A percentile compares a stretch with the other conserved stretches of the same genome.
phyloP scores from a whole-genome alignment of 495 filamentous ascomycete species.

The Platismatia glauca region DNA sequence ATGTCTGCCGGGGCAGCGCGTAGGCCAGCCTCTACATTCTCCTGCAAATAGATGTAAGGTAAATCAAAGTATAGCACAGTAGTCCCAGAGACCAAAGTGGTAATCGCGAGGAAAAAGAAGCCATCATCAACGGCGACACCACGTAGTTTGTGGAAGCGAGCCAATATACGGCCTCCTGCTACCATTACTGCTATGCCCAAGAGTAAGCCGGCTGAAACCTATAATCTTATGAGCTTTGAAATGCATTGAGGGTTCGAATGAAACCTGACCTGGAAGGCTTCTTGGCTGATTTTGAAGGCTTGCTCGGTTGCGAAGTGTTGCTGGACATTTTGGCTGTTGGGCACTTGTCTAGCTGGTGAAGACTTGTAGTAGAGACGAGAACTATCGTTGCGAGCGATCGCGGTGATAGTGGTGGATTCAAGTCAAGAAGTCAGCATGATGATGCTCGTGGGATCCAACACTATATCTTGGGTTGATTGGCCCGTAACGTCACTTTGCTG shows the following conservation, averaged over 20 bases:
- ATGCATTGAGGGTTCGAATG: background rate
- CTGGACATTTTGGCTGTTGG: slow-evolving; percentile 1
- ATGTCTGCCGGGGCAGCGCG: slow-evolving; percentile 8
- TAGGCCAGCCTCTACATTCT: slow-evolving; percentile 17
- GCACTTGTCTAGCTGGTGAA: background rate
- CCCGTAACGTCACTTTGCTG: background rate
- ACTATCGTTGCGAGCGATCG: background rate
- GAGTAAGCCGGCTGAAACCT: slow-evolving; percentile 13
- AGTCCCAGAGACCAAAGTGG: slow-evolving; percentile 12
- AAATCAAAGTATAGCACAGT: slow-evolving; percentile 15
- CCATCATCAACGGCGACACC: slow-evolving; percentile 15
- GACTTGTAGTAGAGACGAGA: background rate
- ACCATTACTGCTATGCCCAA: slow-evolving; percentile 14
- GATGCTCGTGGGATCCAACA: background rate
- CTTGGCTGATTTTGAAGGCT: slow-evolving; percentile 10
- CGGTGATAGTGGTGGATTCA: background rate
- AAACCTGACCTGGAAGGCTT: slow-evolving; percentile 9
- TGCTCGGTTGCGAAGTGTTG: background rate
- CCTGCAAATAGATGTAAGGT: slow-evolving; percentile 19
- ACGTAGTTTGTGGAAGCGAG: slow-evolving; percentile 6
- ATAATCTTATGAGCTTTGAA: background rate
- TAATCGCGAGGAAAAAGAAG: slow-evolving; percentile 17
- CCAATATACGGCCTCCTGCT: slow-evolving; percentile 13
- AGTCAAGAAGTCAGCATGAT: background rate
- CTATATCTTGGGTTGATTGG: background rate